phyloP scores from a whole-genome alignment of 495 filamentous ascomycete genomes.

The Talaromyces ruber region DNA sequence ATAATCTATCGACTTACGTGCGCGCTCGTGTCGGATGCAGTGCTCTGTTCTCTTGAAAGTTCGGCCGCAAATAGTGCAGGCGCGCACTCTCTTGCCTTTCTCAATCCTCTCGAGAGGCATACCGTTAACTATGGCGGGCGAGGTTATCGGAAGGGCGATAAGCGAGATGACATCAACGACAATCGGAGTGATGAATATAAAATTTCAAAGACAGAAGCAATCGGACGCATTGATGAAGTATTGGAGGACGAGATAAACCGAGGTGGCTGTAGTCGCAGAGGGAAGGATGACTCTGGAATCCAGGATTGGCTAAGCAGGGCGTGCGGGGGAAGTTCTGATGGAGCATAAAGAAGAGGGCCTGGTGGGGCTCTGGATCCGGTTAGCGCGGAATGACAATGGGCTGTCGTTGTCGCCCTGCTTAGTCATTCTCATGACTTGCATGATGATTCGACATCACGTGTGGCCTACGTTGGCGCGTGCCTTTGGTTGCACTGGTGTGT shows the following conservation, averaged over 20 bases:
- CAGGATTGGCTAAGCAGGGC: neutral
- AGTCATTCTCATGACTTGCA: neutral
- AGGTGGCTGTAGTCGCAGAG: neutral
- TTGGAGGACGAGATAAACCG: neutral
- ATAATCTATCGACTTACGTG: conserved; percentile 2
- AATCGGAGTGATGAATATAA: neutral
- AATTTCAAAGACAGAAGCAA: neutral
- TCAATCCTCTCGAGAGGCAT: conserved; percentile 8
- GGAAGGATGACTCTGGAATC: neutral
- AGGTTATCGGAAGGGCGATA: neutral
- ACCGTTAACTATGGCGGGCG: neutral
- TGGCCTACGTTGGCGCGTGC: neutral
- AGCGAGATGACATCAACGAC: neutral
- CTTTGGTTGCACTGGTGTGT: no score
- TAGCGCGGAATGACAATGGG: neutral
- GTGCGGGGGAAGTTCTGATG: neutral
- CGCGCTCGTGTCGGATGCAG: conserved; percentile 8
- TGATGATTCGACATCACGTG: neutral
- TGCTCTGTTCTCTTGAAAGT: conserved; percentile 8
- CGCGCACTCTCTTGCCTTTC: conserved; percentile 6
- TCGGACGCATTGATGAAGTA: neutral
- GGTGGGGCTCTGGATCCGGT: neutral
- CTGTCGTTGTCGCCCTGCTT: neutral
- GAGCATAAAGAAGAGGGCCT: neutral
- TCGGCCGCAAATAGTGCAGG: conserved; percentile 5